phyloP scores from a whole-genome alignment of 768 basidiomycete species.

The Epithele typhae region DNA sequence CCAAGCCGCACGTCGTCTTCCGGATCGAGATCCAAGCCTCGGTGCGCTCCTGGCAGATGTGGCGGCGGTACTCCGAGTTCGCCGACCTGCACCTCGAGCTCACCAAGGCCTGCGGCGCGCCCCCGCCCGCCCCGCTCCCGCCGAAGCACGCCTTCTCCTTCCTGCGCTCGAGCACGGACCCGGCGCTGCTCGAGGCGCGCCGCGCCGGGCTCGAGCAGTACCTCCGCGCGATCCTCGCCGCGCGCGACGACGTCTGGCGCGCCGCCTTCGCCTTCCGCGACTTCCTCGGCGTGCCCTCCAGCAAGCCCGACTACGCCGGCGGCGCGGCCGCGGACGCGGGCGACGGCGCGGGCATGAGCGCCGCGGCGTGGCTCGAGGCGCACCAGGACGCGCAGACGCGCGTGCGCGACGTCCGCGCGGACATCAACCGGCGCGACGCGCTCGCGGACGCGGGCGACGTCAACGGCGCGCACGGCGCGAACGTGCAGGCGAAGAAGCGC shows the following conservation, averaged over 20 bases:
- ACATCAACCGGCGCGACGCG: slow-evolving; percentile 84
- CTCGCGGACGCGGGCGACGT: slow-evolving; percentile 74
- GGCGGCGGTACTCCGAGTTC: slow-evolving; percentile 94
- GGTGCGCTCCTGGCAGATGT: slow-evolving; percentile 90
- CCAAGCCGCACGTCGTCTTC: slow-evolving; percentile 81
- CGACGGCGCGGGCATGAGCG: slow-evolving; percentile 50
- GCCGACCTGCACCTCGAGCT: slow-evolving; percentile 81
- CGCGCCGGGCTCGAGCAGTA: slow-evolving; percentile 75
- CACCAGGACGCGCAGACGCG: slow-evolving; percentile 72
- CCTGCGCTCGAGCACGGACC: slow-evolving; percentile 53
- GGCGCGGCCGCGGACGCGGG: slow-evolving; percentile 8
- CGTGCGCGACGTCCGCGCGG: slow-evolving; percentile 78
- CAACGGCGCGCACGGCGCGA: slow-evolving; percentile 67
- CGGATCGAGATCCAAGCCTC: slow-evolving; percentile 82
- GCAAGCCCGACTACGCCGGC: slow-evolving; percentile 33
- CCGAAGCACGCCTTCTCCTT: slow-evolving; percentile 78
- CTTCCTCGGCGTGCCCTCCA: slow-evolving; percentile 81
- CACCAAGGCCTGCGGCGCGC: slow-evolving; percentile 68
- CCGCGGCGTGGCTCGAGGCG: slow-evolving; percentile 87
- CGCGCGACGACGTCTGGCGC: slow-evolving; percentile 82
- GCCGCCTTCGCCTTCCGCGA: slow-evolving; percentile 74
- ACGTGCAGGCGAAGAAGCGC: slow-evolving; percentile 82
- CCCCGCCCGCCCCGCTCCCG: slow-evolving; percentile 78
- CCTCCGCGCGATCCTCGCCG: slow-evolving; percentile 78
- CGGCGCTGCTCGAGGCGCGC: slow-evolving; percentile 72